Evolutionary conservation across 257 asterid genomes (phyloP), one percentile per base, ranked within the genome.

Genomic region (Nicotiana obtusifolia): DNA sequence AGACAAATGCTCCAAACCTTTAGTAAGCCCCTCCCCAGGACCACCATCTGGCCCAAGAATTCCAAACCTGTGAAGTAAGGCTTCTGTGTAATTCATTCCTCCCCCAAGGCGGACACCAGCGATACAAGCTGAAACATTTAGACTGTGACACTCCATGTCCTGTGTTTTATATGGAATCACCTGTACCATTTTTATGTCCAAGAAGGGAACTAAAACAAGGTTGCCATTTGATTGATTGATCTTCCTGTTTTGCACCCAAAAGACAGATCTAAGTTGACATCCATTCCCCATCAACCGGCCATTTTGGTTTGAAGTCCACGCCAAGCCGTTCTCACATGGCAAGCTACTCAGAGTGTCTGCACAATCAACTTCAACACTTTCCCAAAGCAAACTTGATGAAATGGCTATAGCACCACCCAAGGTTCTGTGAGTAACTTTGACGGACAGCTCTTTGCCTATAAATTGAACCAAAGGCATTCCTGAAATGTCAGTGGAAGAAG

Each of bases 31-130:
- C 81, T 90, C 92, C 81, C 99, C 99, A 54, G 99, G 99, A 79
- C 98, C 98, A 79, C 99, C 99, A 88, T 93, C 98, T 75, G 98
- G 94, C 64, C 94, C 94, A 82, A 94, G 90, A 89, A 96, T 94
- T 82, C 99, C 99, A 88, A 96, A 96, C 82, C 93, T 91, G 82
- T 93, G 98, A 84, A 96, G 98, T 87, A 96, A 89, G 83, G 94
- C 85, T 84, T 96, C 99, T 26, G 98, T 89, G 83, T 94, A 92
- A 86, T 85, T 92, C 97, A 96, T 93, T 81, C 99, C 99, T 54
- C 99, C 99, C 76, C 97, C 98, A 76, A 96, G 98, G 80, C 97
- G 98, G 83, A 96, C 88, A 62, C 99, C 99, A 80, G 95, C 85
- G 76, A 96, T 82, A 82, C 97, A 88, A 80, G 98, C 98, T 54